Conservation (phyloP, 1,284 basidiomycete genomes). For the Caloboletus inedulis region DNA sequence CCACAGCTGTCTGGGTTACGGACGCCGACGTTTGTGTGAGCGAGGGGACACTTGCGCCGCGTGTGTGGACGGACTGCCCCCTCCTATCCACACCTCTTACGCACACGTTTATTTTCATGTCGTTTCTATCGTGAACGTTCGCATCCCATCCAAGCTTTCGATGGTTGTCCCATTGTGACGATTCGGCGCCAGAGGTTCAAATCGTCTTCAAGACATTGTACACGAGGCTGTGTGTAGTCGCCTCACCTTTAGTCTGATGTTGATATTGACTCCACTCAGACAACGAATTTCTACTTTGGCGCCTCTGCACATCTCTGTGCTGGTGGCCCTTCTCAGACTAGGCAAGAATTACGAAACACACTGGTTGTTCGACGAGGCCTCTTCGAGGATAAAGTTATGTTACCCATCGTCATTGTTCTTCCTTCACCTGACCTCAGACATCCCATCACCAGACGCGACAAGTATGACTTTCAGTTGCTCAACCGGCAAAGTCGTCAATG, state of each 20-base stretch:
- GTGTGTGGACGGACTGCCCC: no score
- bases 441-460: constrained; percentile 23
- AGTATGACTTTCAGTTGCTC: constrained; percentile 28
- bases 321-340: constrained; percentile 25
- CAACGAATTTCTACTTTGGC: constrained; percentile 20
- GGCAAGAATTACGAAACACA: constrained; percentile 29
- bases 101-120: no score
- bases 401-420: constrained; percentile 29
- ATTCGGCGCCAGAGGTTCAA: constrained; percentile 25
- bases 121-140: no score
- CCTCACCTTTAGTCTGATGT: constrained; percentile 2
- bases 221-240: constrained; percentile 24
- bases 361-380: constrained; percentile 28
- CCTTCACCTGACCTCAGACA: constrained; percentile 20
- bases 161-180: constrained; percentile 28
- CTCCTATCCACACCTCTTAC: no score
- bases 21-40: no score
- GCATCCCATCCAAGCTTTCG: no score
- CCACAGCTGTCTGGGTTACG: no score
- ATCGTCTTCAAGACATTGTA: constrained; percentile 28
- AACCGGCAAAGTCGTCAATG: no score
- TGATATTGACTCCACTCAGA: constrained; percentile 15
- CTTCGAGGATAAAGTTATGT: constrained; percentile 20
- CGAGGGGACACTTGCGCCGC: no score
- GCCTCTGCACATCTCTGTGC: constrained; percentile 22